Evolutionary conservation across 2,329 filamentous ascomycete genomes (phyloP).

Genomic region (Passalora sequoiae): DNA sequence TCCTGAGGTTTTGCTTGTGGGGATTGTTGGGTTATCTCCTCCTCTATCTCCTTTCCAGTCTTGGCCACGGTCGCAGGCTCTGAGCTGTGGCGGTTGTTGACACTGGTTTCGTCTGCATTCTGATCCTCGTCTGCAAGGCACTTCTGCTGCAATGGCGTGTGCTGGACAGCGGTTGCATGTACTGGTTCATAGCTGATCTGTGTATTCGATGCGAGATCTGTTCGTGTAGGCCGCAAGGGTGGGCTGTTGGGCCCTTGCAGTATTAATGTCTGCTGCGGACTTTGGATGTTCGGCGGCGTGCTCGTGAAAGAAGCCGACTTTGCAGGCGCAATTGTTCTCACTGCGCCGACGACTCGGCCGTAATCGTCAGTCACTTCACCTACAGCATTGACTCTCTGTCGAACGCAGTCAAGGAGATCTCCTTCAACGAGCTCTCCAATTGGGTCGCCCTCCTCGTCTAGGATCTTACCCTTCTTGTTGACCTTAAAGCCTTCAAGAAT

Average conservation of each 20-base stretch:
- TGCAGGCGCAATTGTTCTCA: constrained; percentile 13
- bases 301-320: neutral
- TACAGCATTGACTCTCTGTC: constrained; percentile 44
- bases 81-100: neutral
- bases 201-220: neutral
- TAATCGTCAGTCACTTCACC: constrained; percentile 47
- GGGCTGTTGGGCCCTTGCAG: neutral
- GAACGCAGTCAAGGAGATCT: constrained; percentile 41
- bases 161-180: neutral
- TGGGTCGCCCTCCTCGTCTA: constrained; percentile 45
- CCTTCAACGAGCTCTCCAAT: constrained; percentile 46
- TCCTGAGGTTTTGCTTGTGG: neutral
- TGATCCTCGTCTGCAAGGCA: no score
- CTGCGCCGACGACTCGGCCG: constrained; percentile 41
- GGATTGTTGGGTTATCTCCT: neutral
- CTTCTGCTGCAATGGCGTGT: no score
- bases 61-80: neutral
- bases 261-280: no score
- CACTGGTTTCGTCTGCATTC: neutral
- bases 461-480: constrained; percentile 50
- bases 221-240: neutral
- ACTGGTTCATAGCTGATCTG: neutral
- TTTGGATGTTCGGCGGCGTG: neutral
- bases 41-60: neutral
- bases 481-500: constrained; percentile 50